Evolutionary conservation across 257 asterid genomes (phyloP).

Genomic region (Petunia secreta): DNA sequence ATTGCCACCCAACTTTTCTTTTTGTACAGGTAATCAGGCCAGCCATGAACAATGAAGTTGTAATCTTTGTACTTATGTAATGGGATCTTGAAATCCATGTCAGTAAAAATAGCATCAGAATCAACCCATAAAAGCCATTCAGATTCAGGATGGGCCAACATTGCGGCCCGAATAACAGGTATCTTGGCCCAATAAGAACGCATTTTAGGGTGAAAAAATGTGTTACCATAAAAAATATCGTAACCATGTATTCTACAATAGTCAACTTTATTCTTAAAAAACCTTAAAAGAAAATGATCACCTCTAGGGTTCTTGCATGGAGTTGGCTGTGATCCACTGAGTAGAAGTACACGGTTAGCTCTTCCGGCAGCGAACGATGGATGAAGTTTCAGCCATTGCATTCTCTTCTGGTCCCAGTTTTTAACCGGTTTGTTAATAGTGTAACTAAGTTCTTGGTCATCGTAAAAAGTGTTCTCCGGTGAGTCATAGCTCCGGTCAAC

Average conservation of each 20-base stretch:
- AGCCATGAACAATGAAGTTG: constrained; percentile 71
- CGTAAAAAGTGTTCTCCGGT: constrained; percentile 58
- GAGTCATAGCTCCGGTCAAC: constrained; percentile 41
- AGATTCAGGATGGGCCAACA: constrained; percentile 78
- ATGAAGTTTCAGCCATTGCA: constrained; percentile 58
- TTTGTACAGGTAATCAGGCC: constrained; percentile 64
- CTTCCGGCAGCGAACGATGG: constrained; percentile 34
- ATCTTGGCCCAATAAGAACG: constrained; percentile 69
- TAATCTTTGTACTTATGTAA: constrained; percentile 57
- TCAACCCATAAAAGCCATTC: constrained; percentile 90
- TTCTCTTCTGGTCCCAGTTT: constrained; percentile 70
- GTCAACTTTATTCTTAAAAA: constrained; percentile 79
- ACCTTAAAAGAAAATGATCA: constrained; percentile 60
- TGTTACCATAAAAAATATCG: constrained; percentile 41
- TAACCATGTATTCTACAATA: constrained; percentile 71
- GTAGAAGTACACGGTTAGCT: constrained; percentile 50
- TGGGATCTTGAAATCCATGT: constrained; percentile 81
- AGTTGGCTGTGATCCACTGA: constrained; percentile 76
- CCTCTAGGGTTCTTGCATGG: constrained; percentile 65
- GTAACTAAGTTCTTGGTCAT: constrained; percentile 57
- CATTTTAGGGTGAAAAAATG: constrained; percentile 57
- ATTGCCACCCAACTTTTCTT: constrained; percentile 76
- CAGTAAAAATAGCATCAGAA: constrained; percentile 78
- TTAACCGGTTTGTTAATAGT: constrained; percentile 56
- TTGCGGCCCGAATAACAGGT: constrained; percentile 65